Evolutionary conservation across 2,329 filamentous ascomycete genomes (phyloP).

Genomic region (Thelonectria blattea): DNA sequence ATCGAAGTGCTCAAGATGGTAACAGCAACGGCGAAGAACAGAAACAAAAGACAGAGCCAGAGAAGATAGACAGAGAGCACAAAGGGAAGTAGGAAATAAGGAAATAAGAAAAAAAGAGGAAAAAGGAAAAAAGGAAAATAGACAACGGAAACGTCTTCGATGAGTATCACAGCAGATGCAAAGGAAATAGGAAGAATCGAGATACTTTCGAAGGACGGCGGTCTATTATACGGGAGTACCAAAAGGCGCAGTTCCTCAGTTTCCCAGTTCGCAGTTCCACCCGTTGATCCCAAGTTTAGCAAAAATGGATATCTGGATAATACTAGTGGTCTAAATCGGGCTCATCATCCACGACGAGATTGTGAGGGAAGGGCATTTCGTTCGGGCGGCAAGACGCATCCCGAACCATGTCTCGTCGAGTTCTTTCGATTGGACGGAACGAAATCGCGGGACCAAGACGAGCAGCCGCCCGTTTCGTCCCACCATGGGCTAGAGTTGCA

Average conservation of each 20-base stretch:
- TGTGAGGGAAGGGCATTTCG: background rate
- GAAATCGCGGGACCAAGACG: background rate
- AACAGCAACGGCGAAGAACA: conserved; percentile 19
- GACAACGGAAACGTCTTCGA: conserved; percentile 30
- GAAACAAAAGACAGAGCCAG: conserved; percentile 23
- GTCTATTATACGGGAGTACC: conserved; percentile 36
- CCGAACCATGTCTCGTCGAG: background rate
- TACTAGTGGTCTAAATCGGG: too few species aligned
- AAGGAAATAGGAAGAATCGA: conserved; percentile 14
- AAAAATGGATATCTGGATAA: background rate
- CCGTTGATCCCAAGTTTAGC: background rate
- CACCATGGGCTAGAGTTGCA: too few species aligned
- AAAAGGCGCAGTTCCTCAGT: too few species aligned
- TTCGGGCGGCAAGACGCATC: conserved; percentile 16
- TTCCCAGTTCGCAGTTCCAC: background rate
- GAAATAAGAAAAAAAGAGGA: conserved; percentile 30
- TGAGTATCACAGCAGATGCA: conserved; percentile 25
- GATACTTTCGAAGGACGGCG: conserved; percentile 22
- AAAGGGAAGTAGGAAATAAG: conserved; percentile 32
- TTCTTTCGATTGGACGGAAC: conserved; percentile 8
- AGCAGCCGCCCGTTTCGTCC: background rate
- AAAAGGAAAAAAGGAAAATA: conserved; percentile 23
- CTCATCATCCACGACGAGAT: too few species aligned
- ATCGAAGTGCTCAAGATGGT: conserved; percentile 24
- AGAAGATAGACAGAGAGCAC: conserved; percentile 30